Evolutionary conservation across 2,329 filamentous ascomycete species (phyloP).

Genomic region (Pseudocercospora vitis): DNA sequence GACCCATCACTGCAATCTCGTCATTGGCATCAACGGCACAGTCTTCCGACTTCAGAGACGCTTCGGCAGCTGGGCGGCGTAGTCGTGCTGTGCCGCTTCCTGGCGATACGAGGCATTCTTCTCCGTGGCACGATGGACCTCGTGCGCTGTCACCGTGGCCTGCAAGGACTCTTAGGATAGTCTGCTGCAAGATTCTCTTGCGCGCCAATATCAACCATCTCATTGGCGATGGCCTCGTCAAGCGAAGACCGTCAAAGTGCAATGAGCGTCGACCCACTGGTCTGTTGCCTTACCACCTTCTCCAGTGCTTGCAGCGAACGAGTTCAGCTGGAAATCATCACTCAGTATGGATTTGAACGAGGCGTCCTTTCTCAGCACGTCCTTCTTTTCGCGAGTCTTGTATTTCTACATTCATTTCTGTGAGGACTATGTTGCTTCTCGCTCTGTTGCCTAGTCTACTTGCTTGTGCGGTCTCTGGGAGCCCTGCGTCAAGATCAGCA

Average conservation of each 20-base stretch:
- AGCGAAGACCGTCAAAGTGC: neutral
- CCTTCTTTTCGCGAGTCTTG: neutral
- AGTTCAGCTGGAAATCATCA: neutral
- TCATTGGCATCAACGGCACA: too few relatives aligned
- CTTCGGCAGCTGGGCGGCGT: neutral
- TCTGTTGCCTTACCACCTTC: too few relatives aligned
- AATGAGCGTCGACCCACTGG: neutral
- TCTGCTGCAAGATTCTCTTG: neutral
- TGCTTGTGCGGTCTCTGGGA: neutral
- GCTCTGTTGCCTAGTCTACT: neutral
- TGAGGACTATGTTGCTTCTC: neutral
- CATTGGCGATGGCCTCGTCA: neutral
- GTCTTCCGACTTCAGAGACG: too few relatives aligned
- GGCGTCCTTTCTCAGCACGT: neutral
- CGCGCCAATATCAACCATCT: neutral
- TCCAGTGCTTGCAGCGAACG: too few relatives aligned
- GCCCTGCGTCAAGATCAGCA: neutral
- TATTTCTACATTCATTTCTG: neutral
- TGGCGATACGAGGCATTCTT: neutral
- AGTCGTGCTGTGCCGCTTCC: neutral
- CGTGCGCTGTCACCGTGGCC: neutral
- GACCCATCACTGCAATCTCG: too few relatives aligned
- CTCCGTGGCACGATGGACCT: neutral
- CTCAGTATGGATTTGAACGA: neutral
- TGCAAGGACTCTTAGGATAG: neutral